phyloP scores from a whole-genome alignment of 2,329 filamentous ascomycete genomes.

The Rhynchosporium agropyri region DNA sequence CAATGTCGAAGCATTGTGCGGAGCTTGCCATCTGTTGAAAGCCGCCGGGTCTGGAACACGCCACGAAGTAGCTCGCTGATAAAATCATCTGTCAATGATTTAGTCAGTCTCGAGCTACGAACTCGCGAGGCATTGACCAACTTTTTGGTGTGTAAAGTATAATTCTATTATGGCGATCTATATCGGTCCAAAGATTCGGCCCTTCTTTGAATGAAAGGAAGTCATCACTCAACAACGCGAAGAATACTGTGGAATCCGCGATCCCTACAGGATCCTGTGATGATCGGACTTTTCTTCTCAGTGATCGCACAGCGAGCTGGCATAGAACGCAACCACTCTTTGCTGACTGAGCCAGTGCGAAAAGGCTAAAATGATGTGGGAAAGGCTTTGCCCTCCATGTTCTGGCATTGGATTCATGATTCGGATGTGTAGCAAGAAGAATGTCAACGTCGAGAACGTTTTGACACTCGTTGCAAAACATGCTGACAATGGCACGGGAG shows the following conservation, averaged over 20 bases:
- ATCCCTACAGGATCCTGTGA: too few species aligned
- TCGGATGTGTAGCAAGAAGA: background rate
- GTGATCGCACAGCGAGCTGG: background rate
- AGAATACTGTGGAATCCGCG: background rate
- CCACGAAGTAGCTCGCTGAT: too few species aligned
- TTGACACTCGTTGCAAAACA: conserved; percentile 16
- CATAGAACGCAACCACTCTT: background rate
- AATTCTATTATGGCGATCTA: background rate
- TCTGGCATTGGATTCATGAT: background rate
- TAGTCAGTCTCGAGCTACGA: too few species aligned
- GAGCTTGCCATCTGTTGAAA: too few species aligned
- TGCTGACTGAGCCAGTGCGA: background rate
- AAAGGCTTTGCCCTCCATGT: background rate
- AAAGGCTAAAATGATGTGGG: conserved; percentile 4
- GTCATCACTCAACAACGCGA: background rate
- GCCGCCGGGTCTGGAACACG: too few species aligned
- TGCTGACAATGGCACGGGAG: background rate
- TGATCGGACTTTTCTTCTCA: background rate
- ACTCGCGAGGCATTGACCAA: background rate
- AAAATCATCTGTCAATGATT: too few species aligned
- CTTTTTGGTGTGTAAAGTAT: background rate
- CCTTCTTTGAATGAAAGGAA: background rate
- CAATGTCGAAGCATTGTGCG: too few species aligned
- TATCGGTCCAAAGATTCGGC: background rate
- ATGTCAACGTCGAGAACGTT: conserved; percentile 12